Percentiles rank a stretch among this genome's conserved stretches.
These are phyloP conservation scores for Mucor irregularis DNA, from an alignment of 371 early-diverging fungal genomes.

Conservation along the genomic window DNA sequence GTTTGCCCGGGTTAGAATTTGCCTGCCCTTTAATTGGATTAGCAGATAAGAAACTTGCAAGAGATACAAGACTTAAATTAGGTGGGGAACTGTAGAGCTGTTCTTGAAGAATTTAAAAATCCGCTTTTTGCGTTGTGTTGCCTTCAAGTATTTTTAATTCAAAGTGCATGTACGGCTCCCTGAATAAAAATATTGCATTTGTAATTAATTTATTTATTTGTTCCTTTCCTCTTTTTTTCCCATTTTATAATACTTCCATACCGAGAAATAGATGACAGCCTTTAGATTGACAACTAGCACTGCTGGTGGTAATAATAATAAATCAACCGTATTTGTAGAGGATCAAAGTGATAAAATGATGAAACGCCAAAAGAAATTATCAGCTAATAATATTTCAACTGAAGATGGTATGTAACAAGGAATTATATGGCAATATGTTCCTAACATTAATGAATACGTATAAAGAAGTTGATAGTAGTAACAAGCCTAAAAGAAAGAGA, in stretches of 20 bases:
- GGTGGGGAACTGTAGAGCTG: no score
- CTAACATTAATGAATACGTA: not conserved
- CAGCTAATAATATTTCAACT: no score
- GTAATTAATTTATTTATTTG: no score
- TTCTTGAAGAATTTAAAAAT: slow-evolving; percentile 3
- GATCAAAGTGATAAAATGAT: no score
- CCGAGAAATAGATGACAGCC: slow-evolving; percentile 16
- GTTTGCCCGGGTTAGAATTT: no score
- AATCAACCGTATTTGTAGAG: no score
- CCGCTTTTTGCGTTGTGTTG: slow-evolving; percentile 4
- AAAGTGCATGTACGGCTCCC: no score
- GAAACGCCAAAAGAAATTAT: slow-evolving; percentile 16
- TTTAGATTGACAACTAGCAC: slow-evolving; percentile 5
- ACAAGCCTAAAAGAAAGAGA: slow-evolving; percentile 72
- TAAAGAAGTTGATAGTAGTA: not conserved
- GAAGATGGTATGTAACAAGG: not conserved
- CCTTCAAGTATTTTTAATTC: not conserved
- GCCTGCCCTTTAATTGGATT: no score
- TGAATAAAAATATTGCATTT: slow-evolving; percentile 1
- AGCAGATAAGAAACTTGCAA: no score
- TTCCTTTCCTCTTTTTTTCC: not conserved
- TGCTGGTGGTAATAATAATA: no score
- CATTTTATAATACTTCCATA: not conserved
- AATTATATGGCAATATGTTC: no score
- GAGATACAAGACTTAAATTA: no score